These are phyloP conservation scores for Cucurbita pepo DNA, from an alignment of 306 rosid species.

Conservation along the genomic window DNA sequence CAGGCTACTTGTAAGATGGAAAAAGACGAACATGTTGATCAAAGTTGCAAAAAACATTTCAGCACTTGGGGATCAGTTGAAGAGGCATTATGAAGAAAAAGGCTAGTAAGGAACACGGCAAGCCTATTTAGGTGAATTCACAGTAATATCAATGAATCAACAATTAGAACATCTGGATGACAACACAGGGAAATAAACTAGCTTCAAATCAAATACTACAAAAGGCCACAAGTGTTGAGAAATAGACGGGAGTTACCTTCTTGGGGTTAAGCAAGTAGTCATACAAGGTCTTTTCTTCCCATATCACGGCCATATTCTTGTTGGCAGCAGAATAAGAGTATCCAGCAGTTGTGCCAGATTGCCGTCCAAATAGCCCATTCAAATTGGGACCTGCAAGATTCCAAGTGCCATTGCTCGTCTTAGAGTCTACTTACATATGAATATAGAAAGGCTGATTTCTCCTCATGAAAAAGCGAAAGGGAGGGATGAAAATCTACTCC, in stretches of 20 bases:
- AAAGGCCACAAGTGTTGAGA: not conserved
- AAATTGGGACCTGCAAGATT: conserved; percentile 1
- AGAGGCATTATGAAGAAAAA: not conserved
- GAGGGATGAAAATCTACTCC: not conserved
- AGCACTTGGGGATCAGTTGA: not conserved
- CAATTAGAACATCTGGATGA: not conserved
- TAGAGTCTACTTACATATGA: not conserved
- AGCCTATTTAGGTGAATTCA: not conserved
- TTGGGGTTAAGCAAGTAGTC: conserved; percentile 8
- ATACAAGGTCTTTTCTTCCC: conserved; percentile 3
- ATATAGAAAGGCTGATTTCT: not conserved
- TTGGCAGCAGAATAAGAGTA: conserved; percentile 4
- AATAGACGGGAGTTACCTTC: not conserved
- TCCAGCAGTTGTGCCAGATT: conserved; percentile 6
- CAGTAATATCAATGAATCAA: not conserved
- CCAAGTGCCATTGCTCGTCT: not conserved
- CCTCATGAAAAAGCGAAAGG: not conserved
- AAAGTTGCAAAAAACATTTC: not conserved
- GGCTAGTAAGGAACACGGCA: not conserved
- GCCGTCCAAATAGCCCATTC: conserved; percentile 3
- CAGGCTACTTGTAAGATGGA: not conserved
- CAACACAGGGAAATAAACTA: not conserved
- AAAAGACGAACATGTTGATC: not conserved
- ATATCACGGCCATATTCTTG: conserved; percentile 4
- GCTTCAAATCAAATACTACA: not conserved